Evolutionary conservation across 305 asterid species (phyloP), one percentile per base, ranked within the genome.

Genomic region (Fraxinus platypoda): DNA sequence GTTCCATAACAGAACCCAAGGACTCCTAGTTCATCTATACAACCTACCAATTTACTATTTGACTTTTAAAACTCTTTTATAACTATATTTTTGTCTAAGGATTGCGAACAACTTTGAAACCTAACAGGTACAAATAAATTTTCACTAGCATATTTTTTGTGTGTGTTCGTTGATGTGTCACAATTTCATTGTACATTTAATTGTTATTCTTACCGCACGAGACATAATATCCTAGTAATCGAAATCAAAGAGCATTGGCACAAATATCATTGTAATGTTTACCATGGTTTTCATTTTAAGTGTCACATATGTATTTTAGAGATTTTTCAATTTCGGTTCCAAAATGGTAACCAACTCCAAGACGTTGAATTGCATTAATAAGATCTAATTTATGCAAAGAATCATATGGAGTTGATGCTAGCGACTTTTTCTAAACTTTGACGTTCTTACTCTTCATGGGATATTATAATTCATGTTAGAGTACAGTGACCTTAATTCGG

Each of bases 241-340:
- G 85, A 57, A 89, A 89, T 35, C 84, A 81, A 59, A 87, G 90
- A 78, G 92, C 83, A 30, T 62, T 79, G 28, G n/a, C 8, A 8
- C 74, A 33, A 8, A 85, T 37, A 79, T 80, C 89, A 6, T 80
- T 17, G 3, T 54, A 54, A 2, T 77, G 59, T 0, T 81, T 12
- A 33, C 0, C 25, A 46, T 62, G 21, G 30, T 9, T 4, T 1
- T 59, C 71, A 4, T 15, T 23, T 9, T 0, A 75, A 1, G 3
- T 70, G 46, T 78, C 19, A 54, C n/a, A 79, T 21, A 79, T 64
- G 3, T 57, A 19, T 0, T 79, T 12, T 26, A 83, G 5, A 0
- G 28, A 79, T 1, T 13, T 15, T 21, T 75, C 21, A n/a, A 79
- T 79, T 2, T 83, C 77, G 0, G 15, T 66, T 26, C 75, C 19